Base-by-base conservation (phyloP, 306 rosid species). In the Fragaria iinumae region DNA sequence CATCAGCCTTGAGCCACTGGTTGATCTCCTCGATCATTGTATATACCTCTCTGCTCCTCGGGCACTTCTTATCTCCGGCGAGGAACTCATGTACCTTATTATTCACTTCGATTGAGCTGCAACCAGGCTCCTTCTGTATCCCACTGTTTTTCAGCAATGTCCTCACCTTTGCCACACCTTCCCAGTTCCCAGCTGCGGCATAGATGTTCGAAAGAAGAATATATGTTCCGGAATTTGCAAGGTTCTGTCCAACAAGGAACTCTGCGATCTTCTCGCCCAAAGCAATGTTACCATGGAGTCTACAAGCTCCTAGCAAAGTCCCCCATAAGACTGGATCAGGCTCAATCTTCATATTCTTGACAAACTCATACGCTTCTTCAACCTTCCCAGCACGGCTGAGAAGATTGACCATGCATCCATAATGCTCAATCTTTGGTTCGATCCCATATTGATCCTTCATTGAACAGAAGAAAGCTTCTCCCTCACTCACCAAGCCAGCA, bases 321-420 rank as follows among this genome's bases (percentile, higher is more conserved):
- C 97, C 97, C 98, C 93, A 91, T 23, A 93, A 20, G 59, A 93
- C 81, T 21, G 92, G 90, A 84, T 93, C 97, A 3, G 91, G 88
- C 20, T 87, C 84, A 53, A 89, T 80, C 69, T 71, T 72, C 92
- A 91, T 93, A 80, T 72, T 80, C 80, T 82, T 88, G 34, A 93
- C 89, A 55, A 91, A 90, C 29, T 80, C 85, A 68, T 86, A 88
- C 34, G 91, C 98, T 84, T 93, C 97, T 77, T 80, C 84, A 32
- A 89, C 71, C 45, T 72, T 84, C 70, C 95, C 97, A 3, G 93
- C 95, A 6, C 93, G 89, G 79, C 98, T 89, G 44, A 93, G 90
- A 70, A 93, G 94, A 84, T 87, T 91, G 44, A 88, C 90, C 88
- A 91, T 88, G 69, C 98, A 93, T 45, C 98, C 96, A 18, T 77